Percentiles rank a stretch among this genome's conserved stretches.
phyloP scores from a whole-genome alignment of 2,329 filamentous ascomycete species.

The Penicillium sp. region DNA sequence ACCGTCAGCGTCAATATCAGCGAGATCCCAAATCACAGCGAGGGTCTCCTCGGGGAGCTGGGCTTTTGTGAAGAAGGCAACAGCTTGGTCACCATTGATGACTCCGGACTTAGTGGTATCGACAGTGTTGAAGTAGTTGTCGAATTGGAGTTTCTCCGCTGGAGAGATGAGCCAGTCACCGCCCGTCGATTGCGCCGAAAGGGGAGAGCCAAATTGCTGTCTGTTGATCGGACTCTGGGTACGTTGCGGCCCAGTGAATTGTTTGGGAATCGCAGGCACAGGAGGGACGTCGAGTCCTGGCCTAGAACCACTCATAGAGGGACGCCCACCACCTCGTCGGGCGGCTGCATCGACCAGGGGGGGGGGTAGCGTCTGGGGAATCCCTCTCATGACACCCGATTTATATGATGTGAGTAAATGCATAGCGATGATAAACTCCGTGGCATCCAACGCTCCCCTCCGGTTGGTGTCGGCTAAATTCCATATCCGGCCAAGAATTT shows the following conservation, averaged over 20 bases:
- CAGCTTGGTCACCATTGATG: conserved; percentile 93
- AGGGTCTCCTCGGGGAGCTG: conserved; percentile 85
- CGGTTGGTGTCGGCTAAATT: conserved; percentile 92
- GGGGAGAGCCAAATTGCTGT: conserved; percentile 54
- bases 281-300: conserved; percentile 56
- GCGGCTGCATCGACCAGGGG: conserved; percentile 90
- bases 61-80: conserved; percentile 91
- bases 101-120: conserved; percentile 81
- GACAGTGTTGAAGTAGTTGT: conserved; percentile 80
- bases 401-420: conserved; percentile 93
- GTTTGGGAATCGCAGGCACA: conserved; percentile 75
- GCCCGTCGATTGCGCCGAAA: conserved; percentile 61
- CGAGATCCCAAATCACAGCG: conserved; percentile 95
- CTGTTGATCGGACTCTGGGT: conserved; percentile 65
- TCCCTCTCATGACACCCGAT: conserved; percentile 75
- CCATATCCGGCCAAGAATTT: conserved; percentile 94
- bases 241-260: conserved; percentile 68
- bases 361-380: conserved; percentile 81
- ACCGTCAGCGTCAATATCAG: conserved; percentile 90
- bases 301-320: conserved; percentile 56
- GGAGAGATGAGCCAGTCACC: conserved; percentile 82
- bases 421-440: conserved; percentile 98
- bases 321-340: conserved; percentile 61
- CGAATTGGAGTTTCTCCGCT: conserved; percentile 85
- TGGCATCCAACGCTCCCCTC: conserved; percentile 80